phyloP scores from a whole-genome alignment of 2,329 filamentous ascomycete species.

The Tolypocladium inflatum region DNA sequence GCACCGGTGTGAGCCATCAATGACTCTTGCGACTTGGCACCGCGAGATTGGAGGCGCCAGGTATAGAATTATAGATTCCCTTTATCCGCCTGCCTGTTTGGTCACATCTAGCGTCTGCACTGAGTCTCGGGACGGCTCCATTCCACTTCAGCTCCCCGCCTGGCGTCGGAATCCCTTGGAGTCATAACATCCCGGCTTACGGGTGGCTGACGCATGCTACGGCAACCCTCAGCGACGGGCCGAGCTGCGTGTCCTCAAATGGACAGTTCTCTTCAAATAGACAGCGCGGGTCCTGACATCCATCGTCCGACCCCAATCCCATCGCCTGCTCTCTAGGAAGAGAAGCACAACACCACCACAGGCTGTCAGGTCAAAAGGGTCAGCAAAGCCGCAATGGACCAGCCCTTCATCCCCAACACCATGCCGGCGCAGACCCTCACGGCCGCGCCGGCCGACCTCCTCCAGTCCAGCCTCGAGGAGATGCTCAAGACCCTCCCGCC shows the following conservation, averaged over 20 bases:
- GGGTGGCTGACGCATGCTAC: not conserved
- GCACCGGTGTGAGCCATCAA: not conserved
- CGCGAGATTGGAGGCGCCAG: not conserved
- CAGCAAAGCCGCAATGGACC: conserved; percentile 10
- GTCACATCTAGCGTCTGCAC: not conserved
- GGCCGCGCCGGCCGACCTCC: conserved; percentile 16
- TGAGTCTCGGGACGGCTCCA: not conserved
- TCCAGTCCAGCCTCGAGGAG: conserved; percentile 24
- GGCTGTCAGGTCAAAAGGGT: too few relatives aligned
- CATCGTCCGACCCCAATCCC: not conserved
- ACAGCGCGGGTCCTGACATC: not conserved
- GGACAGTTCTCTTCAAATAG: not conserved
- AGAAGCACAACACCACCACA: not conserved
- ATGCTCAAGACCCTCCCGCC: conserved; percentile 27
- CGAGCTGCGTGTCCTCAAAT: not conserved
- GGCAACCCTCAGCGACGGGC: not conserved
- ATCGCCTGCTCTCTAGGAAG: not conserved
- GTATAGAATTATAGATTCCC: too few relatives aligned
- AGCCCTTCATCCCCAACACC: conserved; percentile 20
- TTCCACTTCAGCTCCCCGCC: not conserved
- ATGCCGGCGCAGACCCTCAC: conserved; percentile 18
- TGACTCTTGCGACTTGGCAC: not conserved
- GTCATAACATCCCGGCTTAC: not conserved
- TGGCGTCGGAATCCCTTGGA: not conserved
- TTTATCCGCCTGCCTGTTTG: not conserved